phyloP scores from a whole-genome alignment of 73 alveolate species.

The Stentor coeruleus region DNA sequence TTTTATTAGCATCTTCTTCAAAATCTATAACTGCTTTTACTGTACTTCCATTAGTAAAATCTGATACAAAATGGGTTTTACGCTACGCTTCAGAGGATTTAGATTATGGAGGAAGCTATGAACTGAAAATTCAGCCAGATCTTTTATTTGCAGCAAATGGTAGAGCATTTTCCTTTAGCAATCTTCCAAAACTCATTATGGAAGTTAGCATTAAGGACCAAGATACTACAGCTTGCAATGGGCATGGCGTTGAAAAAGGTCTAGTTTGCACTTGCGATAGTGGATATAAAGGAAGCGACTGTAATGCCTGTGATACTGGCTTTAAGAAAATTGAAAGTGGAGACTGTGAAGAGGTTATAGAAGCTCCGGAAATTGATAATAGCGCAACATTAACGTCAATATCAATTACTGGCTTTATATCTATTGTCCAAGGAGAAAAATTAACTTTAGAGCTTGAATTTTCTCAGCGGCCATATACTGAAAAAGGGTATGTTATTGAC shows the following conservation, averaged over 20 bases:
- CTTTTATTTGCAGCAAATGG: not conserved
- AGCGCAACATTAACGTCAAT: not conserved
- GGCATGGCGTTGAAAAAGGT: not conserved
- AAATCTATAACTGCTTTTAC: not conserved
- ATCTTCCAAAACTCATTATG: not conserved
- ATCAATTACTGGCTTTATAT: not conserved
- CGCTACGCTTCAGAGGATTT: constrained; percentile 1
- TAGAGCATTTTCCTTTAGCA: not conserved
- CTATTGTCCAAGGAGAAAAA: not conserved
- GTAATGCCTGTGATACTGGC: not conserved
- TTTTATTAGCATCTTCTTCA: not conserved
- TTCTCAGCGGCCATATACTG: constrained; percentile 4
- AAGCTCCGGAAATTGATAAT: not conserved
- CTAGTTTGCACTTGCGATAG: not conserved
- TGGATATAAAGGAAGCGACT: not conserved
- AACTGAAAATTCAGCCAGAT: not conserved
- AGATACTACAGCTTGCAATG: not conserved
- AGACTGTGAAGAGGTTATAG: not conserved
- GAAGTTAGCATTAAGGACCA: not conserved
- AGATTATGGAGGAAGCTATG: not conserved
- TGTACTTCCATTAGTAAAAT: not conserved
- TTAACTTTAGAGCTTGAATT: not conserved
- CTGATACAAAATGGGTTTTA: not conserved
- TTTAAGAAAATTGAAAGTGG: not conserved
- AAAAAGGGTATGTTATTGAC: not conserved